Percentiles rank a stretch among this genome's conserved stretches.
Conservation (phyloP, 2,329 filamentous ascomycete species). For the Fusarium stilboides region DNA sequence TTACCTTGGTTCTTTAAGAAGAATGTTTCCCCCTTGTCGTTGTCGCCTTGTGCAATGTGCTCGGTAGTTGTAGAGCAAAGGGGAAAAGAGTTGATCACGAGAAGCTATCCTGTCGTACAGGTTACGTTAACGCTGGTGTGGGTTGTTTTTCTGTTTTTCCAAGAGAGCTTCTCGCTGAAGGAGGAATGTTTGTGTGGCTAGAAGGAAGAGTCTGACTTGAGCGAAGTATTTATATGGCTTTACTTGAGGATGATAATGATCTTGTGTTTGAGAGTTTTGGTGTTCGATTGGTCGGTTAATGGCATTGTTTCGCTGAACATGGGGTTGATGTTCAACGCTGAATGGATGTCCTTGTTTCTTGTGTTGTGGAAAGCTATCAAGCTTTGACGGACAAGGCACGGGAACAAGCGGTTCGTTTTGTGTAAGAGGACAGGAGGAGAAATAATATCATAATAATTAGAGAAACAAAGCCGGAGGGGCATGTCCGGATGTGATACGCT, state of each 20-base stretch:
- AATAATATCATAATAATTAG: conserved; percentile 2
- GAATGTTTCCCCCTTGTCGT: conserved; percentile 7
- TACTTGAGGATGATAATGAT: conserved; percentile 7
- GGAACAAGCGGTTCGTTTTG: conserved; percentile 15
- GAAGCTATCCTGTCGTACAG: conserved; percentile 42
- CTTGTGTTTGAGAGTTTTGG: not conserved
- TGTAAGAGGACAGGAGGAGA: not conserved
- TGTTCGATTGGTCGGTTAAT: conserved; percentile 15
- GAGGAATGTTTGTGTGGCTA: conserved; percentile 20
- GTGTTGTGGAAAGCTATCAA: conserved; percentile 18
- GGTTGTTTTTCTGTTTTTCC: conserved; percentile 1
- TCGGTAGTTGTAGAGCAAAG: conserved; percentile 33
- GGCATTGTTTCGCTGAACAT: conserved; percentile 35
- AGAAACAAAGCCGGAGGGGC: conserved; percentile 18
- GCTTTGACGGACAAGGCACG: conserved; percentile 9
- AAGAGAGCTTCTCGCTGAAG: conserved; percentile 17
- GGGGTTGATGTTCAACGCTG: conserved; percentile 8
- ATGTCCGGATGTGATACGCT: conserved; percentile 24
- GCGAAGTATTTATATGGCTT: conserved; percentile 18
- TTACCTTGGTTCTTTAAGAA: conserved; percentile 26
- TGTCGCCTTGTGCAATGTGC: conserved; percentile 27
- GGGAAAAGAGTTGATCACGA: conserved; percentile 36
- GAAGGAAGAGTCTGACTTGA: conserved; percentile 3
- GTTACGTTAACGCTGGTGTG: conserved; percentile 36
- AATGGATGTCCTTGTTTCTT: conserved; percentile 18